phyloP scores from a whole-genome alignment of 176 grass and related monocot genomes.

The Calamus simplicifolius region DNA sequence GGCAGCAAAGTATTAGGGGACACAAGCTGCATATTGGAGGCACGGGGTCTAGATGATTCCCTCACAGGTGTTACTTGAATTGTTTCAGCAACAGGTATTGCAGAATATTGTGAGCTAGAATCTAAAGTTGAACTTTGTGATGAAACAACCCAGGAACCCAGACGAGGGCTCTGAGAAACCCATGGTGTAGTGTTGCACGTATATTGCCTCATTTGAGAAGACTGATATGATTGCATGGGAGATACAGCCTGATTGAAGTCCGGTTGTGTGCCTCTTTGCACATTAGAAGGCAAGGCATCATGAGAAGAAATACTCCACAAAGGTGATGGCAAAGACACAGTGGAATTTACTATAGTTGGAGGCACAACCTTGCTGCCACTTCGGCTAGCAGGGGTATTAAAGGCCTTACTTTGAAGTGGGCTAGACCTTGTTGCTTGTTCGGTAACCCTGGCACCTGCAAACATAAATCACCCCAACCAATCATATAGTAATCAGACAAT shows the following conservation, averaged over 20 bases:
- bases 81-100: slow-evolving; percentile 44
- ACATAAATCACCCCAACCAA: neutral
- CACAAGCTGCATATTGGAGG: slow-evolving; percentile 25
- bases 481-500: too few relatives aligned
- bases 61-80: slow-evolving; percentile 46
- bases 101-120: slow-evolving; percentile 38
- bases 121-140: slow-evolving; percentile 73
- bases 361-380: slow-evolving; percentile 41
- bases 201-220: slow-evolving; percentile 45
- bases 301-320: slow-evolving; percentile 28
- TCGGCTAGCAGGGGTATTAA: slow-evolving; percentile 33
- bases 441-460: slow-evolving; percentile 12
- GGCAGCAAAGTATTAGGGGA: slow-evolving; percentile 34
- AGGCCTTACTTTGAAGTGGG: slow-evolving; percentile 19
- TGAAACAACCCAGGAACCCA: slow-evolving; percentile 51
- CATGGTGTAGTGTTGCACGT: slow-evolving; percentile 40
- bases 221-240: slow-evolving; percentile 56
- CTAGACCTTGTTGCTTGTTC: slow-evolving; percentile 28
- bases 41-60: slow-evolving; percentile 34
- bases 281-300: slow-evolving; percentile 40
- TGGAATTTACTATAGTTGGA: slow-evolving; percentile 15
- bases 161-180: slow-evolving; percentile 46
- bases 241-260: slow-evolving; percentile 71
- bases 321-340: slow-evolving; percentile 38
- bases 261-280: slow-evolving; percentile 59